Base-by-base conservation (phyloP, 1,139 yeast species). In the Pichia sp. region DNA sequence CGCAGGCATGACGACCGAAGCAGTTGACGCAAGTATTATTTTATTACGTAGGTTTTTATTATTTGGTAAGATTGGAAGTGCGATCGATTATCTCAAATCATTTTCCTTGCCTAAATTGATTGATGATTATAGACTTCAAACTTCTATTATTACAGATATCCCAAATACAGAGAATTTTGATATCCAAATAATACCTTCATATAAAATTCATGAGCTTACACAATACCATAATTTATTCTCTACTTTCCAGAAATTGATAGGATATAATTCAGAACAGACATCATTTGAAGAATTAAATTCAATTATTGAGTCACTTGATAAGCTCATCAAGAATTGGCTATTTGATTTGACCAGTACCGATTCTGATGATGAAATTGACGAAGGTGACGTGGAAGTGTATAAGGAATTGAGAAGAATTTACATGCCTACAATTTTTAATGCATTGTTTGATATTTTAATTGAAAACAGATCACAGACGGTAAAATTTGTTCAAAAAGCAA, bases 361-460 rank as follows among this genome's bases (percentile, higher is more conserved):
- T 30, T 23, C 40, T 11, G 56, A 56, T 30, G 30, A 46, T 2
- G 31, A 40, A n/a, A 39, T 45, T 5, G 4, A 28, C 6, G 54
- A 49, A 6, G 43, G 43, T 4, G 61, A 58, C 33, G 34, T 30
- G 22, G 52, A 48, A 12, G 49, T 72, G 4, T 71, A 64, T 49
- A 50, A 54, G 34, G 76, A 73, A 43, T 68, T 84, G 45, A 73
- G 95, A 58, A 69, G 79, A 8, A 64, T 81, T 23, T 87, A 86
- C 61, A 74, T 86, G n/a, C 95, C 96, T 22, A 78, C 75, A 53
- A 63, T 86, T 46, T 70, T 86, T 31, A 76, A 82, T 46, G 85
- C 82, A 52, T 65, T 84, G 39, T 74, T 62, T 41, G 61, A 59
- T 36, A 44, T 58, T 8, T 40, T 61, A 63, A 66, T 59, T 58